Evolutionary conservation across 108 stramenopile genomes (phyloP).

Genomic region (Parietichytrium sp.): DNA sequence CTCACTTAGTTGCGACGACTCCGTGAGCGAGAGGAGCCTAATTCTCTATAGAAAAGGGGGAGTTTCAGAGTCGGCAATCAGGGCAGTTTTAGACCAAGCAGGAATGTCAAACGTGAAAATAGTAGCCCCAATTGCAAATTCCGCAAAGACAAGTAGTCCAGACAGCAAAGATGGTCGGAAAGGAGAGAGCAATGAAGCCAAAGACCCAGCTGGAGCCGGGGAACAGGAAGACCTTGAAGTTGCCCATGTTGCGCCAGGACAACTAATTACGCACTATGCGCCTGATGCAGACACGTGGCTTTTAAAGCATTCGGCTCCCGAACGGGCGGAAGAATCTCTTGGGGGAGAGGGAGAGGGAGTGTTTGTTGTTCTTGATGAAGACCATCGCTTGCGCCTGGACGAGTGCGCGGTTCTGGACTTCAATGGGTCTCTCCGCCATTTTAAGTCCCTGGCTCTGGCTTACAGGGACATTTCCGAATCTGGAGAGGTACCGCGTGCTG

Average conservation of each 20-base stretch:
- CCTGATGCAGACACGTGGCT: conserved; percentile 83
- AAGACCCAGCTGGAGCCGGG: conserved; percentile 67
- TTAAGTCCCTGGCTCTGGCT: conserved; percentile 61
- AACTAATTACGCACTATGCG: conserved; percentile 89
- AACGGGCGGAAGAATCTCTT: neutral
- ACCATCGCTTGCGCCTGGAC: conserved; percentile 40
- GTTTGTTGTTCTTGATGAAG: neutral
- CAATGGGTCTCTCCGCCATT: conserved; percentile 60
- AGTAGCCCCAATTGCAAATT: neutral
- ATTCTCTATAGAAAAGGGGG: conserved; percentile 51
- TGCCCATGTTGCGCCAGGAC: conserved; percentile 81
- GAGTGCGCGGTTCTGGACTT: conserved; percentile 80
- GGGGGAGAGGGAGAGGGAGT: conserved; percentile 29
- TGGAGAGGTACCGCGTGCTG: conserved; percentile 68
- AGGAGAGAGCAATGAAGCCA: conserved; percentile 1
- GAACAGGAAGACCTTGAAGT: conserved; percentile 51
- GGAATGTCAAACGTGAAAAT: neutral
- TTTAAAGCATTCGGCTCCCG: neutral
- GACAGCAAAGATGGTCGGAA: neutral
- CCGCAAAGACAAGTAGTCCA: neutral
- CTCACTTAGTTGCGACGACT: neutral
- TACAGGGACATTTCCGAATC: conserved; percentile 73
- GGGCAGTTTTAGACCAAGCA: neutral
- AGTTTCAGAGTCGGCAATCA: conserved; percentile 9
- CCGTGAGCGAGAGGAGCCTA: neutral